A percentile compares a stretch with the other conserved stretches of the same genome.
Evolutionary conservation across 2,329 filamentous ascomycete genomes (phyloP).

Genomic region (Venturia asperata): DNA sequence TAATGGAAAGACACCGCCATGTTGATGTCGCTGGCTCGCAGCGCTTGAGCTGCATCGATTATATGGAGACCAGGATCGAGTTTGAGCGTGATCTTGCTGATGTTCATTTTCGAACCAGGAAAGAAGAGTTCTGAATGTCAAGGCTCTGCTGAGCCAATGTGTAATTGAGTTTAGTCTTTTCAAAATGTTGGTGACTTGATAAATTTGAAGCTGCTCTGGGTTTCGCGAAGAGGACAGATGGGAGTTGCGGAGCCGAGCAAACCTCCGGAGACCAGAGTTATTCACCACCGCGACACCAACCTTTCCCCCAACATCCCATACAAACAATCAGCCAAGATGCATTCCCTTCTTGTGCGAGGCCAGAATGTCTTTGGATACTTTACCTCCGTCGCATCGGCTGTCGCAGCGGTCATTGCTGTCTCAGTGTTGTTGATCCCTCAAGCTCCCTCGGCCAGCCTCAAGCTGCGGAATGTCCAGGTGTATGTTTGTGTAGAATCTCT

Average conservation of each 20-base stretch:
- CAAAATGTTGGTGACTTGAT: neutral
- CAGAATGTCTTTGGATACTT: slow-evolving; percentile 98
- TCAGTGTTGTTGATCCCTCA: slow-evolving; percentile 68
- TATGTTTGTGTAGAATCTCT: slow-evolving; percentile 38
- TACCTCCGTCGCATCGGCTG: slow-evolving; percentile 80
- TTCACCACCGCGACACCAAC: slow-evolving; percentile 1
- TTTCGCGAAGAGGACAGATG: slow-evolving; percentile 1
- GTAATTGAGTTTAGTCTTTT: neutral
- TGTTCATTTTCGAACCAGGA: no score
- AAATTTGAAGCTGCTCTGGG: neutral
- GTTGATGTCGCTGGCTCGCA: no score
- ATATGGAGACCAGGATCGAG: no score
- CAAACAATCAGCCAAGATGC: slow-evolving; percentile 56
- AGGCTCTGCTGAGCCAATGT: neutral
- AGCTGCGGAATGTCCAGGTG: slow-evolving; percentile 77
- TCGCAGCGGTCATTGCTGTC: slow-evolving; percentile 71
- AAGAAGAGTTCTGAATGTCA: no score
- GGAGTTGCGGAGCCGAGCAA: neutral
- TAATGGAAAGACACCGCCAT: no score
- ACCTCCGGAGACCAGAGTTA: neutral
- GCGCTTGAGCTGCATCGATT: no score
- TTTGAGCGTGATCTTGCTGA: no score
- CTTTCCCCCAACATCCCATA: neutral
- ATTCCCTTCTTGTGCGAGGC: slow-evolving; percentile 73
- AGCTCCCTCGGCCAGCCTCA: slow-evolving; percentile 57